Evolutionary conservation across 169 alveolate species (phyloP), one percentile per base, ranked within the genome.

Genomic region (Hepatocystis sp.): DNA sequence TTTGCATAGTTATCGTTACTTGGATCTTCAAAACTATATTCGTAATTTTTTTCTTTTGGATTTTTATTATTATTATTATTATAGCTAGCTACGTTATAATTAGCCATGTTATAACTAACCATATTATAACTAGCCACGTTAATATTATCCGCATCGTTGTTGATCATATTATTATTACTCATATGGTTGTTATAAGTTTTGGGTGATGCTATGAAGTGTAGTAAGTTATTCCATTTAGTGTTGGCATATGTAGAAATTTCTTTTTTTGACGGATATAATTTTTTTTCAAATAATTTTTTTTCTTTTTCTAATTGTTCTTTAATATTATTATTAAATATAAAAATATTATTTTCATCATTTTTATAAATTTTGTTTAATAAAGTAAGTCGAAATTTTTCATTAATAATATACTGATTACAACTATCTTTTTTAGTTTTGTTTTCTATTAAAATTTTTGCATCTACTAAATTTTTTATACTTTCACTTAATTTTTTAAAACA

Each of bases 401-500:
- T 76, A 28, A 76, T 56, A 58, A 44, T 76, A 32, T 76, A 76
- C 17, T 76, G 88, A n/a, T 58, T 76, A 52, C 58, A 76, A 36
- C 58, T 76, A 76, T 76, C 88, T 52, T 76, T 76, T 52, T 76
- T 76, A 23, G 76, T 76, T 36, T 76, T 76, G 46, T 76, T 76
- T 46, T 58, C 88, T 15, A 76, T 64, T 44, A 76, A 63, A 30
- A 76, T 76, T 39, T 76, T 76, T 1, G 76, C 88, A 42, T 76
- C 78, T 0, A 76, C 88, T 51, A 76, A 58, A 76, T 76, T 76
- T 76, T 76, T 76, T 34, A 76, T 76, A n/a, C 88, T 17, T 56
- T 76, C 88, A 76, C 95, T 60, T 58, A 94, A 66, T 28, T 91
- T 96, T 21, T 85, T 86, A 42, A 90, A 71, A 40, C 88, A 84